phyloP scores from a whole-genome alignment of 2,329 filamentous ascomycete species.

The Fusarium subtropicale region DNA sequence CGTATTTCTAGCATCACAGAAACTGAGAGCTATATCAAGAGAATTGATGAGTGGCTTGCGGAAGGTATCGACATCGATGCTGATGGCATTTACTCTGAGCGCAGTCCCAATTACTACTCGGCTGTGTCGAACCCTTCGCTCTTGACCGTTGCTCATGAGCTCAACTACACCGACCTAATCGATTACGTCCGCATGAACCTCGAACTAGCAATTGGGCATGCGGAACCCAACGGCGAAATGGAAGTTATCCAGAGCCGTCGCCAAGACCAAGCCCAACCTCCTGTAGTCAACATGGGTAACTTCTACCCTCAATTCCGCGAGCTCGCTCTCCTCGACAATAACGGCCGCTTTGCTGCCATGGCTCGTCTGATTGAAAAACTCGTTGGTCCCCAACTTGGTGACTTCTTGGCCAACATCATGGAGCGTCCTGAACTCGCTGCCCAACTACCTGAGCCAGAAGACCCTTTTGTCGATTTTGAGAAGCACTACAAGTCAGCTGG shows the following conservation, averaged over 20 bases:
- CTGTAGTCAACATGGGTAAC: conserved; percentile 7
- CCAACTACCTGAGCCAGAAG: not conserved
- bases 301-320: conserved; percentile 24
- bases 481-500: conserved; percentile 15
- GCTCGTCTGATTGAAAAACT: conserved; percentile 19
- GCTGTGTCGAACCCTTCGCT: conserved; percentile 21
- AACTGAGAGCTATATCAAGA: not conserved
- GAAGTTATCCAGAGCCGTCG: conserved; percentile 18
- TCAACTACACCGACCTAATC: conserved; percentile 4
- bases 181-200: conserved; percentile 18
- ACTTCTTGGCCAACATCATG: conserved; percentile 11
- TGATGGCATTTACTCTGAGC: conserved; percentile 24
- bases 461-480: conserved; percentile 11
- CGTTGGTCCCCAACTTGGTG: conserved; percentile 5
- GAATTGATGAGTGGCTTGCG: conserved; percentile 22
- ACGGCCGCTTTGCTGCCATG: conserved; percentile 18
- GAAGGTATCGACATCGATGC: conserved; percentile 21
- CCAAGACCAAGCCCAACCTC: conserved; percentile 10
- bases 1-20: conserved; percentile 12
- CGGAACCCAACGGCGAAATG: conserved; percentile 18
- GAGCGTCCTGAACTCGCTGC: conserved; percentile 10
- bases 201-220: conserved; percentile 17
- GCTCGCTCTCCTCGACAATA: not conserved
- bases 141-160: conserved; percentile 4
- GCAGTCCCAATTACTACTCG: conserved; percentile 21